A percentile compares a stretch with the other conserved stretches of the same genome.
Conservation (phyloP, 345 rosid genomes). For the Eucalyptus erythrocorys region DNA sequence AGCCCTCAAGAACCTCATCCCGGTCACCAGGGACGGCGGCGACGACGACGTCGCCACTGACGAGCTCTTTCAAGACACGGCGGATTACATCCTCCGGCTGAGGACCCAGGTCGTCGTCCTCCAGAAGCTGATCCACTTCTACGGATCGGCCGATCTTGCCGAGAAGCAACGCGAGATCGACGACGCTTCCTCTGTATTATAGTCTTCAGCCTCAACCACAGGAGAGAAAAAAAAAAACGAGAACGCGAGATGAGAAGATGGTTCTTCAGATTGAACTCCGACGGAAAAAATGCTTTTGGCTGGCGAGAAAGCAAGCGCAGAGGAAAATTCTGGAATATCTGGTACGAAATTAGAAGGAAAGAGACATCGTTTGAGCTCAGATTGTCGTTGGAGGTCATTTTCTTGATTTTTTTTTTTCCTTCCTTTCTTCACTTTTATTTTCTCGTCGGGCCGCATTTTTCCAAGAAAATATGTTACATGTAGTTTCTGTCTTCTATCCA, state of each 20-base stretch:
- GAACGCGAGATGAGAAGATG: not conserved
- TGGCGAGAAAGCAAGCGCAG: not conserved
- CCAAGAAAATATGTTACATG: not conserved
- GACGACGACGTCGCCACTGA: slow-evolving; percentile 16
- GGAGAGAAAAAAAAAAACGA: not conserved
- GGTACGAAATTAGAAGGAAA: not conserved
- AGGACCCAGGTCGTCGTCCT: slow-evolving; percentile 53
- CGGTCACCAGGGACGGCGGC: not conserved
- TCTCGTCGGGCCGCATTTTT: not conserved
- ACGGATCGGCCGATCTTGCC: slow-evolving; percentile 20
- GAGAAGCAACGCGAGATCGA: not conserved
- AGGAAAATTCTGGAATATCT: not conserved
- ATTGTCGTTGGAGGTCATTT: not conserved
- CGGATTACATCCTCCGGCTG: slow-evolving; percentile 65
- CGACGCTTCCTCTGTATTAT: not conserved
- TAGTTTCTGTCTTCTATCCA: not conserved
- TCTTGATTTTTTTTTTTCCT: not conserved
- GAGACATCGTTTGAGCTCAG: not conserved
- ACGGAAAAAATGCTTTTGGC: not conserved
- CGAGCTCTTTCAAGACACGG: slow-evolving; percentile 66
- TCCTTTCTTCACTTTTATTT: not conserved
- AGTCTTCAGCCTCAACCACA: not conserved
- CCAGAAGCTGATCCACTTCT: slow-evolving; percentile 54
- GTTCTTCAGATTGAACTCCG: not conserved
- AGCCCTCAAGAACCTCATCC: slow-evolving; percentile 67